Conservation (phyloP, 208 protist species). For the Crithidia bombi region DNA sequence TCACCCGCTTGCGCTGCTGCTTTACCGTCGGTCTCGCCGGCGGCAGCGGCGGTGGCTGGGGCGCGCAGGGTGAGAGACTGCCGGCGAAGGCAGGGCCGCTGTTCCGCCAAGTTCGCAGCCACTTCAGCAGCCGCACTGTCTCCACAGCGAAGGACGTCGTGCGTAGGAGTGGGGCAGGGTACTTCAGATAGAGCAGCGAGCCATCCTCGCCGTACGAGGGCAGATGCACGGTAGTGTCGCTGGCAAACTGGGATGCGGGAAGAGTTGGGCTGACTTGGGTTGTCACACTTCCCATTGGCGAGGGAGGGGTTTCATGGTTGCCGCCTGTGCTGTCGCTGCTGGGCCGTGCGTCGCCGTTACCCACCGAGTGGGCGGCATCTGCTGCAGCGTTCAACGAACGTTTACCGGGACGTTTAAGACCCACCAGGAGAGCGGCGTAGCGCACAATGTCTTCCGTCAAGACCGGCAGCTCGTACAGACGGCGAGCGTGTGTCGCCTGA, state of each 20-base stretch:
- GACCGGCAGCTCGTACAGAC: conserved; percentile 31
- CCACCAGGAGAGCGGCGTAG: conserved; percentile 24
- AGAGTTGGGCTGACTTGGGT: neutral
- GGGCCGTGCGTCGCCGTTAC: neutral
- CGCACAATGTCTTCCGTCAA: conserved; percentile 32
- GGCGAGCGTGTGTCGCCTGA: conserved; percentile 15
- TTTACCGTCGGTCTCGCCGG: neutral
- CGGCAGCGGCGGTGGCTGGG: neutral
- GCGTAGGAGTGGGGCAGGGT: conserved; percentile 79
- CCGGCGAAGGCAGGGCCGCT: neutral
- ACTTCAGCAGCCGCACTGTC: conserved; percentile 70
- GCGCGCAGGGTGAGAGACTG: neutral
- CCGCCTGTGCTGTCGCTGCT: neutral
- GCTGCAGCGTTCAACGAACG: neutral
- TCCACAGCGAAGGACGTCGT: conserved; percentile 66
- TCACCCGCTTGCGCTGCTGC: conserved; percentile 17
- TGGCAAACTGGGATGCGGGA: neutral
- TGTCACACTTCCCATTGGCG: neutral
- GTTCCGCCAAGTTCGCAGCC: conserved; percentile 75
- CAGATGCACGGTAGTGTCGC: neutral
- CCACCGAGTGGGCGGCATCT: neutral
- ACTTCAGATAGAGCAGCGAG: conserved; percentile 60
- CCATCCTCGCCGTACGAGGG: conserved; percentile 27
- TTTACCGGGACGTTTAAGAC: conserved; percentile 10
- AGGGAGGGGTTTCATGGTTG: neutral